phyloP scores from a whole-genome alignment of 257 asterid genomes.

The Dorcoceras hygrometricum region DNA sequence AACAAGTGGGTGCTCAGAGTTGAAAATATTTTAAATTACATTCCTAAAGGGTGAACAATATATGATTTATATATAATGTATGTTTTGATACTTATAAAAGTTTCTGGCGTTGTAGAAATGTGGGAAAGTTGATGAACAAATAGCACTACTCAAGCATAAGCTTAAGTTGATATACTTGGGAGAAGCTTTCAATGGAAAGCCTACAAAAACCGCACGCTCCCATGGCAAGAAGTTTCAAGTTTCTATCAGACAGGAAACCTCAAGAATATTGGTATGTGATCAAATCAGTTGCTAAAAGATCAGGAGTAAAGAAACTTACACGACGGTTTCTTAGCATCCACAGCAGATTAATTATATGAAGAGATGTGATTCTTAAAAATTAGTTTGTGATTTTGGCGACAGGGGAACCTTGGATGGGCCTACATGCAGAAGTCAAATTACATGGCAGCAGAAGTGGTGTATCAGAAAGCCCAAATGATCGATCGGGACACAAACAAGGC shows the following conservation, averaged over 20 bases:
- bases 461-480: constrained; percentile 82
- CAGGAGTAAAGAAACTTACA: no score
- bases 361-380: background rate
- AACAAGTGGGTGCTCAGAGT: no score
- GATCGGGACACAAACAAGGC: constrained; percentile 85
- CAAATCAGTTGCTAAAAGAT: background rate
- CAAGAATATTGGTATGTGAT: constrained; percentile 57
- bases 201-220: constrained; percentile 84
- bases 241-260: constrained; percentile 68
- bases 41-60: no score
- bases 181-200: constrained; percentile 78
- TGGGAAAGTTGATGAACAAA: constrained; percentile 80
- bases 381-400: background rate
- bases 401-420: constrained; percentile 94
- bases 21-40: no score
- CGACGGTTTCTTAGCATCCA: background rate
- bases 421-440: constrained; percentile 74
- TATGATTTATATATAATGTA: background rate
- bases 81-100: background rate
- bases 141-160: constrained; percentile 68
- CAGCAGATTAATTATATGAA: background rate
- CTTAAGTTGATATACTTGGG: constrained; percentile 68
- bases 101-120: constrained; percentile 51
- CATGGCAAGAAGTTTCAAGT: constrained; percentile 92
- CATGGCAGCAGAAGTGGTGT: constrained; percentile 76